These are phyloP conservation scores for Albophoma yamanashiensis DNA, from an alignment of 2,329 filamentous ascomycete species.

Conservation along the genomic window DNA sequence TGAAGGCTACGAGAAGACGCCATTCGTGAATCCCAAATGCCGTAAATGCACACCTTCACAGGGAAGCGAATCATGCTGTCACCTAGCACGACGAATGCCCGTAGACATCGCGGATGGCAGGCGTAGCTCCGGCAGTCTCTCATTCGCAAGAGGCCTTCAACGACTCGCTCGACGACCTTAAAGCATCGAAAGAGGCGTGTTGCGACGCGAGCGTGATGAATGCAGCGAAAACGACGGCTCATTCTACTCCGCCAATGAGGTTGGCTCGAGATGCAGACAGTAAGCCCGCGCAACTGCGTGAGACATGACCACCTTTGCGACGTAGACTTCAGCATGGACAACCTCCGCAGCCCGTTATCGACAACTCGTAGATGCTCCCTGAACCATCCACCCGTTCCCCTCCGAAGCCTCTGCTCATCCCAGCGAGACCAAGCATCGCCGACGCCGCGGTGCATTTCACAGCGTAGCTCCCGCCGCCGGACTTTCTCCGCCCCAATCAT, in stretches of 20 bases:
- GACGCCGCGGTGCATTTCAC: not conserved
- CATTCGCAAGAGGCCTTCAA: too few species aligned
- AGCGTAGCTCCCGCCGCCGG: slow-evolving; percentile 14
- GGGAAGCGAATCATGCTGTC: not conserved
- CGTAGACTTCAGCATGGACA: not conserved
- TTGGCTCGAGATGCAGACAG: not conserved
- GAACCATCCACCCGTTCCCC: not conserved
- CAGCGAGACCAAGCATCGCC: not conserved
- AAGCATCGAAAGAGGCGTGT: not conserved
- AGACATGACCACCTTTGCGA: not conserved
- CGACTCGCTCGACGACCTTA: not conserved
- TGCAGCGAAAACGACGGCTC: not conserved
- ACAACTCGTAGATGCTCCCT: not conserved
- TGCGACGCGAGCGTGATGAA: not conserved
- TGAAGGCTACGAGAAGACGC: too few species aligned
- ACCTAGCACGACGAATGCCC: too few species aligned
- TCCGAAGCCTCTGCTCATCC: not conserved
- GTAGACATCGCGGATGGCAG: too few species aligned
- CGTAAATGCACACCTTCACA: too few species aligned
- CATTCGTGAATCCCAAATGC: too few species aligned
- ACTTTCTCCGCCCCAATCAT: slow-evolving; percentile 26
- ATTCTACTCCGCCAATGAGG: not conserved
- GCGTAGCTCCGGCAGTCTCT: not conserved
- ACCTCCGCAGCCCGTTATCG: too few species aligned
- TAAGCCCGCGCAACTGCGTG: not conserved